These are phyloP conservation scores for Cubamyces sp. DNA, from an alignment of 768 basidiomycete species.

Conservation along the genomic window DNA sequence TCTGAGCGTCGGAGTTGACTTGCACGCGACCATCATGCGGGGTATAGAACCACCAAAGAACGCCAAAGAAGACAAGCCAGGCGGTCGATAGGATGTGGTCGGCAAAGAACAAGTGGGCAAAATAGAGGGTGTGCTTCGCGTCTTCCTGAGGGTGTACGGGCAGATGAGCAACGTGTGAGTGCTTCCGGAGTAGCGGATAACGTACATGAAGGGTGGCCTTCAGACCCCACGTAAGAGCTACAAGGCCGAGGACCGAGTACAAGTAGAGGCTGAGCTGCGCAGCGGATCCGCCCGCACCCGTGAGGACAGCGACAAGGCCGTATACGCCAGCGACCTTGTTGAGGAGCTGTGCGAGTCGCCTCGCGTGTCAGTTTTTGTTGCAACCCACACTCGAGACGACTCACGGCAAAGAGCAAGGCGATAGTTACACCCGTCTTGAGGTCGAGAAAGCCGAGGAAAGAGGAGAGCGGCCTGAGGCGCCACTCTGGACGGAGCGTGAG, in stretches of 20 bases:
- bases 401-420: slow-evolving; percentile 85
- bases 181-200: slow-evolving; percentile 23
- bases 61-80: slow-evolving; percentile 92
- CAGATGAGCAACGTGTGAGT: slow-evolving; percentile 12
- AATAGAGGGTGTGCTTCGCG: slow-evolving; percentile 79
- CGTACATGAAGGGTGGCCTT: slow-evolving; percentile 83
- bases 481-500: slow-evolving; percentile 83
- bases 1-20: slow-evolving; percentile 86
- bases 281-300: slow-evolving; percentile 91
- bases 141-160: slow-evolving; percentile 69
- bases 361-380: slow-evolving; percentile 18
- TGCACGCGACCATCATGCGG: slow-evolving; percentile 88
- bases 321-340: slow-evolving; percentile 99
- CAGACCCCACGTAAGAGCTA: slow-evolving; percentile 85
- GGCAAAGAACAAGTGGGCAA: slow-evolving; percentile 89
- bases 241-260: slow-evolving; percentile 85
- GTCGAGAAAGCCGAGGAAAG: slow-evolving; percentile 87
- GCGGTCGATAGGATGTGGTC: slow-evolving; percentile 90
- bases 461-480: slow-evolving; percentile 79
- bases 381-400: slow-evolving; percentile 37
- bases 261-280: slow-evolving; percentile 91
- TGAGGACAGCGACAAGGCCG: slow-evolving; percentile 88
- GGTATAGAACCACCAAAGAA: slow-evolving; percentile 88
- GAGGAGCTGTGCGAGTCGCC: slow-evolving; percentile 56
- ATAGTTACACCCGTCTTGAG: slow-evolving; percentile 93